Conservation (phyloP, 257 asterid species). For the Solanum chmielewskii region DNA sequence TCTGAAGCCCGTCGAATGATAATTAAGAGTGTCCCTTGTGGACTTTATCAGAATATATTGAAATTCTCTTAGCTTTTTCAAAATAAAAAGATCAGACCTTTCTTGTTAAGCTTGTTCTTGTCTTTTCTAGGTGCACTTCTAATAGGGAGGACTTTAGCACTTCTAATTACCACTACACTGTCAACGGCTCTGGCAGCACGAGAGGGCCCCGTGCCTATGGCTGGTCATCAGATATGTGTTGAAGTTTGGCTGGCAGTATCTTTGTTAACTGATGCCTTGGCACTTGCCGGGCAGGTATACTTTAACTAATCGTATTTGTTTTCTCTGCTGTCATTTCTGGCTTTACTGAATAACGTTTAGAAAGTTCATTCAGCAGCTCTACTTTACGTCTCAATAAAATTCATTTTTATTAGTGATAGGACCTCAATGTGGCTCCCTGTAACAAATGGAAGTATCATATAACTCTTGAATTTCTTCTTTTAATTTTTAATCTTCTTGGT, state of each 20-base stretch:
- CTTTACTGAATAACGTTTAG: neutral
- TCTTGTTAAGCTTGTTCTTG: conserved; percentile 1
- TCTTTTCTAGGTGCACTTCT: conserved; percentile 60
- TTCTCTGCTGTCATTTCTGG: neutral
- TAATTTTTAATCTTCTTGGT: neutral
- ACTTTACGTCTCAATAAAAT: neutral
- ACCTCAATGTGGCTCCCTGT: neutral
- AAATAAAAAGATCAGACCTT: neutral
- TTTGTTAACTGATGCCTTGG: conserved; percentile 89
- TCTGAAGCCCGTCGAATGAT: neutral
- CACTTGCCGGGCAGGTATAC: conserved; percentile 86
- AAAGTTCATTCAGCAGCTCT: neutral
- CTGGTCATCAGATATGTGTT: conserved; percentile 86
- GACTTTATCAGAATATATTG: neutral
- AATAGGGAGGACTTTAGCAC: conserved; percentile 74
- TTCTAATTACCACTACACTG: conserved; percentile 61
- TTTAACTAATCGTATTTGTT: neutral
- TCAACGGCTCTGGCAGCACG: conserved; percentile 94
- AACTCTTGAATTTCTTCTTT: neutral
- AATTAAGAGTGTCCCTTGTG: neutral
- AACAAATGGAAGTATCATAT: neutral
- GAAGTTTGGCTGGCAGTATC: conserved; percentile 94
- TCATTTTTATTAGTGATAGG: neutral
- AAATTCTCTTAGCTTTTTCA: neutral
- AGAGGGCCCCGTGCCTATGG: conserved; percentile 76